These are phyloP conservation scores for Ophiostoma ips DNA, from an alignment of 2,329 filamentous ascomycete genomes.

Conservation along the genomic window DNA sequence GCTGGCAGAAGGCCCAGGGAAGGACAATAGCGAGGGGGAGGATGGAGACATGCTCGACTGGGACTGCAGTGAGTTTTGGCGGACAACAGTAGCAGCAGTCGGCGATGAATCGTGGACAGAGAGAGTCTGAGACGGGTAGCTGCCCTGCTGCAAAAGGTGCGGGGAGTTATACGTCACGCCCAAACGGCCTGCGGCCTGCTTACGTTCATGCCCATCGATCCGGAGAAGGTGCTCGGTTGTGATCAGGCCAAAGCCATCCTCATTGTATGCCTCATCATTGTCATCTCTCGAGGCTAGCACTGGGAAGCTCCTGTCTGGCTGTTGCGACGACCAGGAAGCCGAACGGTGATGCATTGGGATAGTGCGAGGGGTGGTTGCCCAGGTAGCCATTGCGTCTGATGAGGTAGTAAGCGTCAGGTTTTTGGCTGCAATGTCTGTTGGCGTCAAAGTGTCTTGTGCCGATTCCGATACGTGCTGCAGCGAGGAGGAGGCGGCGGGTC, in stretches of 20 bases:
- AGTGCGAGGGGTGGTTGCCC: constrained; percentile 3
- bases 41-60: background rate
- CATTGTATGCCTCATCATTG: constrained; percentile 20
- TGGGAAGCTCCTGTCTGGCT: background rate
- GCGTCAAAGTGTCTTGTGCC: background rate
- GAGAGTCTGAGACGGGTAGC: background rate
- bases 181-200: constrained; percentile 28
- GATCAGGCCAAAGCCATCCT: constrained; percentile 29
- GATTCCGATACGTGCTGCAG: too few species aligned
- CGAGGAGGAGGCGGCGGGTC: constrained; percentile 8
- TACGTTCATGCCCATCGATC: constrained; percentile 26
- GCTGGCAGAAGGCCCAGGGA: background rate
- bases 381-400: background rate
- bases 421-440: background rate
- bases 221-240: constrained; percentile 40
- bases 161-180: constrained; percentile 28
- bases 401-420: constrained; percentile 2
- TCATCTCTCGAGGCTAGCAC: constrained; percentile 20
- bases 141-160: constrained; percentile 7
- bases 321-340: background rate
- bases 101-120: background rate
- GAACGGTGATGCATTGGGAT: background rate
- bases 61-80: constrained; percentile 1
- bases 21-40: background rate
- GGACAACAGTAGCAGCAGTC: background rate